Conservation (phyloP, 2,329 filamentous ascomycete genomes). For the Colletotrichum magnum region DNA sequence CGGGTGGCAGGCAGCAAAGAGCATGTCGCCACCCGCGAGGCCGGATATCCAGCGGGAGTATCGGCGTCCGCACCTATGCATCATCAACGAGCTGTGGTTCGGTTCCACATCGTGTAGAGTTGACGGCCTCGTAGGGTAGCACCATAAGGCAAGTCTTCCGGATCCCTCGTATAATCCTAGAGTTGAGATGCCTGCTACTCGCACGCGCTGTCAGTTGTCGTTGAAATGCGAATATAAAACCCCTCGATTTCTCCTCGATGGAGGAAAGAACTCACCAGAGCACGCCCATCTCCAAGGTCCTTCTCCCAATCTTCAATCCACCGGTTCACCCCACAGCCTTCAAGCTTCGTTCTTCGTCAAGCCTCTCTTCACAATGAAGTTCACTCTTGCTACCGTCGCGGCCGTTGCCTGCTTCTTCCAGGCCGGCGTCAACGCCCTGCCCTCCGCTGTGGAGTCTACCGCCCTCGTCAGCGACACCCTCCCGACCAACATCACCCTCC, state of each 20-base stretch:
- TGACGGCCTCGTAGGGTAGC: too few relatives aligned
- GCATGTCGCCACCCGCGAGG: too few relatives aligned
- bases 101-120: too few relatives aligned
- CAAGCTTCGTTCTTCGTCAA: neutral
- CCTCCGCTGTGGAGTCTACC: neutral
- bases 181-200: too few relatives aligned
- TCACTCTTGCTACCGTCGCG: neutral
- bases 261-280: neutral
- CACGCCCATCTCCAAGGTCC: too few relatives aligned
- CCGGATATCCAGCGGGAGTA: too few relatives aligned
- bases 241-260: neutral
- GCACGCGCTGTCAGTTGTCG: too few relatives aligned
- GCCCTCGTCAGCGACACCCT: neutral
- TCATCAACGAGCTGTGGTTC: too few relatives aligned
- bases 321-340: neutral
- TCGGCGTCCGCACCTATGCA: too few relatives aligned
- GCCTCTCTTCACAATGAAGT: neutral
- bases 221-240: neutral
- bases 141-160: too few relatives aligned
- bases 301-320: neutral
- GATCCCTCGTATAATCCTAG: too few relatives aligned
- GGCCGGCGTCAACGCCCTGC: neutral
- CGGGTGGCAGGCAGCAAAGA: too few relatives aligned
- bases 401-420: neutral
- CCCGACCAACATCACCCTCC: neutral